phyloP scores from a whole-genome alignment of 345 rosid species.

The Eucalyptus caleyi region DNA sequence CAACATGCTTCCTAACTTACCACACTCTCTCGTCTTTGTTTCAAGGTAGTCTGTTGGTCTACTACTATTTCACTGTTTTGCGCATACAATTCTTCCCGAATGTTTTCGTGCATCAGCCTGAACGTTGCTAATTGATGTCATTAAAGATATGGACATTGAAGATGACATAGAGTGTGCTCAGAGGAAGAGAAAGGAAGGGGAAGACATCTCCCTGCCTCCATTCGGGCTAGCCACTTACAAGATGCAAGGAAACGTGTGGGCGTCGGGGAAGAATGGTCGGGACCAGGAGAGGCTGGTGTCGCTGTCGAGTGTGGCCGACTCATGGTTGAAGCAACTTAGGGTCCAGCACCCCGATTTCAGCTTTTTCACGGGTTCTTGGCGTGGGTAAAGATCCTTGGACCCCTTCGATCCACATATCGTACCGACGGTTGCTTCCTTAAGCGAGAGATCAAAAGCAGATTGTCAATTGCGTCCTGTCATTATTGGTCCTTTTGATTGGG shows the following conservation, averaged over 20 bases:
- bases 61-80: not conserved
- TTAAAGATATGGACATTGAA: conserved; percentile 60
- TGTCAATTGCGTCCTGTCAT: not conserved
- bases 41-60: conserved; percentile 41
- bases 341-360: conserved; percentile 98
- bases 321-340: conserved; percentile 94
- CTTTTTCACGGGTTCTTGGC: conserved; percentile 66
- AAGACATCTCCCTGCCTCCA: conserved; percentile 51
- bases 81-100: not conserved
- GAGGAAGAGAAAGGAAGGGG: conserved; percentile 52
- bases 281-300: conserved; percentile 80
- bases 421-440: not conserved
- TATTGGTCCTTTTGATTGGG: not conserved
- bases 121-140: not conserved
- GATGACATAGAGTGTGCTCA: conserved; percentile 35
- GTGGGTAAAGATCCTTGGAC: conserved; percentile 24
- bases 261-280: conserved; percentile 56
- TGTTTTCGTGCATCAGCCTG: not conserved
- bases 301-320: conserved; percentile 87
- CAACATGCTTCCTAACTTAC: conserved; percentile 92
- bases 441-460: not conserved
- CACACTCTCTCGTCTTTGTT: conserved; percentile 96
- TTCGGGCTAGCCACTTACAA: conserved; percentile 98
- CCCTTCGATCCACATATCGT: not conserved
- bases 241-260: conserved; percentile 97